Evolutionary conservation across 1,284 basidiomycete genomes (phyloP).

Genomic region (Coniophora puteana): DNA sequence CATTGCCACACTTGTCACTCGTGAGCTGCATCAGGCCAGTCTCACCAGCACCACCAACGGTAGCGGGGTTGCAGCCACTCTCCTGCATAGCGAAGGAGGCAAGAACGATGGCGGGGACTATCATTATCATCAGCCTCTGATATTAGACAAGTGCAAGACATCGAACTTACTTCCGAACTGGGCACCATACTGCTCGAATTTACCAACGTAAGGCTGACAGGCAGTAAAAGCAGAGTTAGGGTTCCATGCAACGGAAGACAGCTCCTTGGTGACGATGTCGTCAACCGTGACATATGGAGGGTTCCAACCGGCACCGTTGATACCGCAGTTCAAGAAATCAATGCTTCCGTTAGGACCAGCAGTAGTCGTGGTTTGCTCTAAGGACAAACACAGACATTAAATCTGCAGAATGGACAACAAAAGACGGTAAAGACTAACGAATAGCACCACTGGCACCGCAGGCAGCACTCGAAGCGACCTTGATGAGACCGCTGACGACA

Average conservation of each 20-base stretch:
- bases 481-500: slow-evolving; percentile 11
- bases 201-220: slow-evolving; percentile 51
- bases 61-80: slow-evolving; percentile 66
- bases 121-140: not conserved
- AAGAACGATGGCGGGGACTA: slow-evolving; percentile 58
- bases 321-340: slow-evolving; percentile 78
- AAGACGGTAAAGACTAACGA: slow-evolving; percentile 29
- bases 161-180: slow-evolving; percentile 40
- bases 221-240: slow-evolving; percentile 56
- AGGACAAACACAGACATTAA: slow-evolving; percentile 2
- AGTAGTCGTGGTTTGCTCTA: slow-evolving; percentile 45
- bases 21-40: slow-evolving; percentile 87
- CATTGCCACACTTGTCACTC: slow-evolving; percentile 70
- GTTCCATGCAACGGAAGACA: slow-evolving; percentile 47
- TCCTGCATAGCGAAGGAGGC: slow-evolving; percentile 87
- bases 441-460: slow-evolving; percentile 37
- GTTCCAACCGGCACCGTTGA: slow-evolving; percentile 57
- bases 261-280: slow-evolving; percentile 50
- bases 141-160: not conserved
- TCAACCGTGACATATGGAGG: slow-evolving; percentile 54
- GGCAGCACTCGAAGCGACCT: slow-evolving; percentile 12
- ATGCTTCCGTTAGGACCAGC: slow-evolving; percentile 73
- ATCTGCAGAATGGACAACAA: not conserved
- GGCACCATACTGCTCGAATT: slow-evolving; percentile 64
- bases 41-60: slow-evolving; percentile 75